phyloP scores from a whole-genome alignment of 305 asterid species.

The Fraxinus ornus region DNA sequence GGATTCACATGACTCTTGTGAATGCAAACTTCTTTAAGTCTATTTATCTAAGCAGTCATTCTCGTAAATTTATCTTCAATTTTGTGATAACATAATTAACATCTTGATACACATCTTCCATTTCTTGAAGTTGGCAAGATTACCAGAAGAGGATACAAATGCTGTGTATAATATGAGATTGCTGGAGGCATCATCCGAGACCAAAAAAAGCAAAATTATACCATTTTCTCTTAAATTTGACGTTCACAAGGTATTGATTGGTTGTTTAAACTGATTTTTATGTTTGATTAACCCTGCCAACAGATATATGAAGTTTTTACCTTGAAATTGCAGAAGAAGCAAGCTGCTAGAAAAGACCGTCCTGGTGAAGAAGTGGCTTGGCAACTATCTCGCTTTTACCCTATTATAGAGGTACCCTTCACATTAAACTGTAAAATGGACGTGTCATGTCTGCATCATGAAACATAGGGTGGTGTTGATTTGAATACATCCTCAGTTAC shows the following conservation, averaged over 20 bases:
- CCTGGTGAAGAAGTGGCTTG: conserved; percentile 72
- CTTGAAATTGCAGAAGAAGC: conserved; percentile 66
- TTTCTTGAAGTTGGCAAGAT: conserved; percentile 58
- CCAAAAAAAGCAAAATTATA: conserved; percentile 64
- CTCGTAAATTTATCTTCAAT: background rate
- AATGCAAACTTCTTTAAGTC: background rate
- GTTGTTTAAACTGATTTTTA: conserved; percentile 17
- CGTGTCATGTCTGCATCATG: background rate
- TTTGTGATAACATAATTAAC: conserved; percentile 5
- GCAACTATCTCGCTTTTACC: conserved; percentile 95
- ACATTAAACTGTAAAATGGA: background rate
- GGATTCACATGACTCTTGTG: background rate
- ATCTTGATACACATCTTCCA: conserved; percentile 14
- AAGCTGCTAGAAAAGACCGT: conserved; percentile 84
- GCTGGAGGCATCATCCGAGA: conserved; percentile 68
- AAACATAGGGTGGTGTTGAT: background rate
- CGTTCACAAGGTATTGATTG: conserved; percentile 68
- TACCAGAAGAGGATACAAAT: conserved; percentile 75
- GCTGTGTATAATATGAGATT: conserved; percentile 96
- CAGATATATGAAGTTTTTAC: background rate
- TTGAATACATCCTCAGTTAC: background rate
- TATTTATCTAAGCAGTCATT: background rate
- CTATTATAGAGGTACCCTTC: conserved; percentile 73
- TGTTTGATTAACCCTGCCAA: conserved; percentile 11
- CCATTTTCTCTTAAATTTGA: conserved; percentile 92